Conservation (phyloP, 331 rosid species). For the Saraca asoca region DNA sequence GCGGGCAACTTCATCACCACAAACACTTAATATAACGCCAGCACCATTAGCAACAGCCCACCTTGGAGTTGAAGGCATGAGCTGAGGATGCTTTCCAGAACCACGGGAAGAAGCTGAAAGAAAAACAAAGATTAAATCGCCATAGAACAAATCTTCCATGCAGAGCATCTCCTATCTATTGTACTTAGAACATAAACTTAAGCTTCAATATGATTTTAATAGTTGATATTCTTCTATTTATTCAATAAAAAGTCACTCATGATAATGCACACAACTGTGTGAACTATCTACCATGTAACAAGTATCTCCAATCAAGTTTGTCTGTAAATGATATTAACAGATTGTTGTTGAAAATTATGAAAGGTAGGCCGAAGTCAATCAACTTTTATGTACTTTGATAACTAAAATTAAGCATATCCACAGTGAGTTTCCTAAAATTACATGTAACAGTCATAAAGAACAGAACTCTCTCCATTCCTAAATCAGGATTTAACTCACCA, state of each 20-base stretch:
- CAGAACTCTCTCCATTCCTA: not conserved
- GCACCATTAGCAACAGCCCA: conserved; percentile 99
- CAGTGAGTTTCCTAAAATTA: too few species aligned
- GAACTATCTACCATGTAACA: too few species aligned
- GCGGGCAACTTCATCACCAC: conserved; percentile 97
- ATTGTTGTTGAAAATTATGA: too few species aligned
- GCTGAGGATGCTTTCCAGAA: conserved; percentile 99
- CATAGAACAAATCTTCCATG: conserved; percentile 10
- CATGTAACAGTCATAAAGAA: too few species aligned
- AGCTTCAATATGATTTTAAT: conserved; percentile 1
- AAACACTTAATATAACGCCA: conserved; percentile 95
- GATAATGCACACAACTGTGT: not conserved
- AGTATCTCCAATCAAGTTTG: not conserved
- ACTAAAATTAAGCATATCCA: too few species aligned
- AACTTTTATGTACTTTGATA: too few species aligned
- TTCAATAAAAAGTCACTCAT: not conserved
- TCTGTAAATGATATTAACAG: not conserved
- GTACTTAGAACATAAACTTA: conserved; percentile 17
- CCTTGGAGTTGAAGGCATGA: conserved; percentile 90
- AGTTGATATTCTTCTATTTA: not conserved
- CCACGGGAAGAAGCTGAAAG: conserved; percentile 83
- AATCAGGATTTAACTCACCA: conserved; percentile 48
- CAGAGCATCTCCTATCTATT: not conserved
- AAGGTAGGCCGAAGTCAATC: too few species aligned
- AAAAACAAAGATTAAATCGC: conserved; percentile 8